Evolutionary conservation across 129 eudicot species (phyloP).

Genomic region (Arctium lappa): DNA sequence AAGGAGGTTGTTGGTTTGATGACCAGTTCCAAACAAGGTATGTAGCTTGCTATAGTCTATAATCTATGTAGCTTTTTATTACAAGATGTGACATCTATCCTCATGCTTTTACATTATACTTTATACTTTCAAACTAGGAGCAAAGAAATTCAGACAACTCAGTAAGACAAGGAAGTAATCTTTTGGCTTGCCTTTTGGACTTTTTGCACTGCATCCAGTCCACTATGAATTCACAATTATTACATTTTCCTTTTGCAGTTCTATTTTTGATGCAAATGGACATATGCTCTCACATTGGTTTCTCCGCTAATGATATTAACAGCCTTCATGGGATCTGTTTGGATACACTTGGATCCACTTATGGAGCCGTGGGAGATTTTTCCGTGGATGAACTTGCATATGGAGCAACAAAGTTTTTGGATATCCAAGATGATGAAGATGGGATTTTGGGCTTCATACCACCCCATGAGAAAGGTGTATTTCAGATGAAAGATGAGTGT

Average conservation of each 20-base stretch:
- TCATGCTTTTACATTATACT: neutral
- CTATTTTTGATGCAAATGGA: constrained; percentile 39
- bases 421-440: constrained; percentile 32
- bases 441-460: constrained; percentile 14
- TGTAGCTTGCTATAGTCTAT: neutral
- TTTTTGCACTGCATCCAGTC: neutral
- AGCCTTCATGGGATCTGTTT: constrained; percentile 27
- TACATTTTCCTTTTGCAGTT: constrained; percentile 9
- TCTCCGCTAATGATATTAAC: constrained; percentile 32
- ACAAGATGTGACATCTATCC: neutral
- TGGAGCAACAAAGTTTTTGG: constrained; percentile 32
- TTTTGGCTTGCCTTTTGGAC: neutral
- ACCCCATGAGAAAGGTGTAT: constrained; percentile 8
- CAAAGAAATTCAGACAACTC: neutral
- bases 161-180: neutral
- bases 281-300: constrained; percentile 32
- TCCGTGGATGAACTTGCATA: constrained; percentile 44
- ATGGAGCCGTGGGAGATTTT: constrained; percentile 12
- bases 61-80: neutral
- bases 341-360: constrained; percentile 26
- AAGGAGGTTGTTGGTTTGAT: neutral
- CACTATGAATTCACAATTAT: neutral
- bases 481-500: constrained; percentile 23
- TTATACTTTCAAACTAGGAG: neutral
- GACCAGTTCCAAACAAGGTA: neutral